phyloP scores from a whole-genome alignment of 106 monocot genomes.

The Acorus gramineus region DNA sequence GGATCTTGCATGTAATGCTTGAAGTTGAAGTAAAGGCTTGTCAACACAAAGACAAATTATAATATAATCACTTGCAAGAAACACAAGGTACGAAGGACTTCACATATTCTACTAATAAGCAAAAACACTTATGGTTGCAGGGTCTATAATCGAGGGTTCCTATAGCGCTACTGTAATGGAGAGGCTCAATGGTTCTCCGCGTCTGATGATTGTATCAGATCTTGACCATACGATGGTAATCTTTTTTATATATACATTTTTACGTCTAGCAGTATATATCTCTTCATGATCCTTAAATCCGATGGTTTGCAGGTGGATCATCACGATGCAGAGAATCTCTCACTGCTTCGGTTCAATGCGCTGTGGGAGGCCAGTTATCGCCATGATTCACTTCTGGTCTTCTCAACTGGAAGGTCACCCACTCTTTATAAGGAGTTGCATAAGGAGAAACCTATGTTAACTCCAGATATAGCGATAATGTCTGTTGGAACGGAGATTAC shows the following conservation, averaged over 20 bases:
- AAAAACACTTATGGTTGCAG: too few relatives aligned
- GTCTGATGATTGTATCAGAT: constrained; percentile 85
- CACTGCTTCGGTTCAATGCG: constrained; percentile 62
- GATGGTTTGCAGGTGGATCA: constrained; percentile 52
- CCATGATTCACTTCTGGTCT: constrained; percentile 45
- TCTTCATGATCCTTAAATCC: too few relatives aligned
- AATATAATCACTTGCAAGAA: too few relatives aligned
- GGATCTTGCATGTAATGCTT: too few relatives aligned
- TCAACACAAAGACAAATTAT: too few relatives aligned
- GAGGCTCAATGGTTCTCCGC: constrained; percentile 40
- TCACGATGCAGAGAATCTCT: constrained; percentile 47
- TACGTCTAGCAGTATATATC: too few relatives aligned
- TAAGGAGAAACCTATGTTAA: constrained; percentile 47
- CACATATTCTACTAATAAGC: too few relatives aligned
- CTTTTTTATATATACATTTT: too few relatives aligned
- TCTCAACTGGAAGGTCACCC: constrained; percentile 69
- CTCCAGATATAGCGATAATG: constrained; percentile 65
- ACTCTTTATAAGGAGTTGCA: constrained; percentile 41
- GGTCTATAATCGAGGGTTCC: too few relatives aligned
- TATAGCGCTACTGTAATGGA: constrained; percentile 24
- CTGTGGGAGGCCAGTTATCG: constrained; percentile 62
- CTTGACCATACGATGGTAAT: constrained; percentile 89
- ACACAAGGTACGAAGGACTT: too few relatives aligned
- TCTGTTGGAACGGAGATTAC: constrained; percentile 72
- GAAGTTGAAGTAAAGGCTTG: too few relatives aligned